phyloP scores from a whole-genome alignment of 2,329 filamentous ascomycete species.

The Colletotrichum liaoningense region DNA sequence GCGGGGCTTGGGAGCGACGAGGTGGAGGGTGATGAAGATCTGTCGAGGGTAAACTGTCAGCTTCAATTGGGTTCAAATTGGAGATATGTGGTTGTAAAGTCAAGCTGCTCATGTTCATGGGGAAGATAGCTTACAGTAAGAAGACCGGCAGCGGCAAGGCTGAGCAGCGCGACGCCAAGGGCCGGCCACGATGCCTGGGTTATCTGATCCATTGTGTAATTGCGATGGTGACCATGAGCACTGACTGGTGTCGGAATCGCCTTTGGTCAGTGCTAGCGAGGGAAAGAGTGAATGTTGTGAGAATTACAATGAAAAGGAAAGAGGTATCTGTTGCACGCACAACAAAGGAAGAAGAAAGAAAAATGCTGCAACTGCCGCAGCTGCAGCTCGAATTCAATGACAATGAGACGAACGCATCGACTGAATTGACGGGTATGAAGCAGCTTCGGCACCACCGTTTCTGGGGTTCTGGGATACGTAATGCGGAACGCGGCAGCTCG shows the following conservation, averaged over 20 bases:
- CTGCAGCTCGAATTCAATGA: constrained; percentile 22
- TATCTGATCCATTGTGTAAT: constrained; percentile 25
- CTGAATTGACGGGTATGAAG: background rate
- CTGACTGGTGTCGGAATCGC: background rate
- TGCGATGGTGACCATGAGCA: background rate
- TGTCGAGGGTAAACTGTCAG: constrained; percentile 36
- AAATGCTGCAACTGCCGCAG: constrained; percentile 22
- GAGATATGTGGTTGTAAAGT: too few species aligned
- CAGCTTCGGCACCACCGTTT: constrained; percentile 3
- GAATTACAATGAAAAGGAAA: background rate
- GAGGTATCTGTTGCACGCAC: background rate
- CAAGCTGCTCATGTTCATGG: background rate
- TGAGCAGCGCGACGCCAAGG: constrained; percentile 17
- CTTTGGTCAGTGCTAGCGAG: background rate
- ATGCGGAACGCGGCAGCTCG: constrained; percentile 28
- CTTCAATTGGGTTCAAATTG: constrained; percentile 12
- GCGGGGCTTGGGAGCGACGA: constrained; percentile 86
- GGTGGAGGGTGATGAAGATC: constrained; percentile 74
- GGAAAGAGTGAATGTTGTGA: background rate
- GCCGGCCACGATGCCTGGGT: constrained; percentile 30
- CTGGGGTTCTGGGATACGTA: constrained; percentile 32
- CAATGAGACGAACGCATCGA: constrained; percentile 18
- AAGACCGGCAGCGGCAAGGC: constrained; percentile 14
- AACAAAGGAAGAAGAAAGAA: background rate
- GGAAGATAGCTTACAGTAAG: background rate